Evolutionary conservation across 495 filamentous ascomycete genomes (phyloP), one percentile per base, ranked within the genome.

Genomic region (Platismatia glauca): DNA sequence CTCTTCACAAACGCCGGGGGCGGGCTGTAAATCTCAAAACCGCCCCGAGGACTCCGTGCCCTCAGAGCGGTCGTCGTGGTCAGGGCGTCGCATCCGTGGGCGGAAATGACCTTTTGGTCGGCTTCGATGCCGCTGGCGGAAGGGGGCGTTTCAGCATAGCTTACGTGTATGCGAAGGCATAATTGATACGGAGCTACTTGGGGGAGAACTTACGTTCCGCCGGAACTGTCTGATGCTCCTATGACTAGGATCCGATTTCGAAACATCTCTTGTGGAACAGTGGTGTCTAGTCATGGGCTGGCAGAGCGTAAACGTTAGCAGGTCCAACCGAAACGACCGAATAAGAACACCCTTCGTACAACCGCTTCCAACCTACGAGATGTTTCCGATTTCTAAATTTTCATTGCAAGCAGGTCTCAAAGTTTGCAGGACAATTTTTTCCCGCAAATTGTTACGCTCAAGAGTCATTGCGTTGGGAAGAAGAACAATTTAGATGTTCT

Each of bases 51-150:
- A 73, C 96, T 96, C 72, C 97, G 94, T n/a, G 91, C 92, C 20
- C 92, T 98, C 67, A 98, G 75, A 24, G 91, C 93, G 4, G 94
- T 95, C 35, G 91, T 96, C 20, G 90, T 88, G 52, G 93, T 96
- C 82, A 95, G 92, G 61, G 91, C 91, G 77, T 97, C 96, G 76
- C 88, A 90, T 55, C 86, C 86, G 81, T 97, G 90, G n/a, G 89
- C 89, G 29, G 93, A 88, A 35, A 97, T 86, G 59, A 95, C 91
- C 70, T 94, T 93, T 74, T 97, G 91, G 74, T 98, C 94, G 35
- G 93, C 93, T 71, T 98, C 94, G 50, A 98, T 83, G 20, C 94
- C 94, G 48, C 91, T 96, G 66, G 48, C 59, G 61, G 22, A 59
- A 59, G 44, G 31, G 53, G 61, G 55, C 41, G 46, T 61, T 41